Evolutionary conservation across 768 basidiomycete species (phyloP).

Genomic region (Tricholoma terreum): DNA sequence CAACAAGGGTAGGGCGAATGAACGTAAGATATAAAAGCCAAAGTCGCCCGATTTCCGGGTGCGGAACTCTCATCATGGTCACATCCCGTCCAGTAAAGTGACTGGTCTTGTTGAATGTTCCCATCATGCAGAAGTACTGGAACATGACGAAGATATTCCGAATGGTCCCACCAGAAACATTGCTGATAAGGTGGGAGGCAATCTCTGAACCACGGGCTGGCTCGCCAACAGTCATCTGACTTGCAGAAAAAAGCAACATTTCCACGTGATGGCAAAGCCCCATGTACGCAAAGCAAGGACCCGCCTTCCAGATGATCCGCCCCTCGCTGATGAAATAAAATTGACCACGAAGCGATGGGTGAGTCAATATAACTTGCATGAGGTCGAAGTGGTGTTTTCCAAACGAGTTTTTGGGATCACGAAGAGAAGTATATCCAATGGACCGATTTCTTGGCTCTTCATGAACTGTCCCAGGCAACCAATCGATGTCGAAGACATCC

Average conservation of each 20-base stretch:
- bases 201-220: constrained; percentile 16
- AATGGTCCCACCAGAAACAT: constrained; percentile 14
- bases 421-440: constrained; percentile 11
- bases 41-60: constrained; percentile 8
- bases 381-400: constrained; percentile 2
- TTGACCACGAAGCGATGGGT: constrained; percentile 6
- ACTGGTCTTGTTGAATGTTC: constrained; percentile 9
- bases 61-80: constrained; percentile 11
- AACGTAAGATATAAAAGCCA: constrained; percentile 8
- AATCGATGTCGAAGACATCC: constrained; percentile 13
- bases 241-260: neutral
- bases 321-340: constrained; percentile 10
- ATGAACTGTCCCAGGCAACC: constrained; percentile 12
- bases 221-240: constrained; percentile 5
- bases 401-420: constrained; percentile 11
- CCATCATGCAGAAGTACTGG: constrained; percentile 3
- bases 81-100: constrained; percentile 2
- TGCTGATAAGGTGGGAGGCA: constrained; percentile 11
- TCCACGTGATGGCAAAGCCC: neutral
- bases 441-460: constrained; percentile 2
- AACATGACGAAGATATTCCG: constrained; percentile 15
- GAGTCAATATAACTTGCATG: constrained; percentile 2
- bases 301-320: neutral
- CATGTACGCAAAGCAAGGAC: neutral
- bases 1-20: constrained; percentile 6